phyloP scores from a whole-genome alignment of 2,329 filamentous ascomycete genomes.

The Bipolaris oryzae region DNA sequence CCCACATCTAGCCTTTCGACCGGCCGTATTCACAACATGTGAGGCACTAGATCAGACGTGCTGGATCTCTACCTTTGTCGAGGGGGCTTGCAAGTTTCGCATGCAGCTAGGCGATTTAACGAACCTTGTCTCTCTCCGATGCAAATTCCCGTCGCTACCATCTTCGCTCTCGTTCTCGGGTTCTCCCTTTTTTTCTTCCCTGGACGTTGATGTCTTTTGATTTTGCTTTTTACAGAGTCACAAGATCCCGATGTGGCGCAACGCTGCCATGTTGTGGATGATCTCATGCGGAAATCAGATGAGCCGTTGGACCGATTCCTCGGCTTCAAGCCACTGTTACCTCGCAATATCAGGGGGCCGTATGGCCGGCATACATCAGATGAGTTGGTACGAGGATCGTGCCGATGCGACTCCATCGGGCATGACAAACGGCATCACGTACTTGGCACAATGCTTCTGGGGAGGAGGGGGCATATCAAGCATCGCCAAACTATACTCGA shows the following conservation, averaged over 20 bases:
- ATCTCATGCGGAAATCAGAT: background rate
- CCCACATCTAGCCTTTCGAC: conserved; percentile 21
- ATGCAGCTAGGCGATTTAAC: conserved; percentile 11
- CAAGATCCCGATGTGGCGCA: background rate
- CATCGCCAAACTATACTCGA: conserved; percentile 22
- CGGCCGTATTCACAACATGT: conserved; percentile 9
- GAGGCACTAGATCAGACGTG: conserved; percentile 16
- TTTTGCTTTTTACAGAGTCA: background rate
- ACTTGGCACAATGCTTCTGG: conserved; percentile 1
- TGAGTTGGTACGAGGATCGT: conserved; percentile 1
- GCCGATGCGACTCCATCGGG: conserved; percentile 7
- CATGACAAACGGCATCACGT: background rate
- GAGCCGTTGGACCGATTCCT: background rate
- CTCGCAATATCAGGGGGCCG: conserved; percentile 1
- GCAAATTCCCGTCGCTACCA: background rate
- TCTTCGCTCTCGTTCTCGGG: background rate
- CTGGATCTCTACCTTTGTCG: conserved; percentile 13
- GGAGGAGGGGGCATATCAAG: background rate
- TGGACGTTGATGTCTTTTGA: background rate
- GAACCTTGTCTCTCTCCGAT: conserved; percentile 1
- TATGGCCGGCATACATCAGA: background rate
- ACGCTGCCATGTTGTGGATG: background rate
- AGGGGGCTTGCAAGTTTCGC: background rate
- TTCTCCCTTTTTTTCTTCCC: background rate
- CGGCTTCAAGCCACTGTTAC: background rate